Base-by-base conservation (phyloP, 805 yeast genomes). In the Ascoidea rubescens region DNA sequence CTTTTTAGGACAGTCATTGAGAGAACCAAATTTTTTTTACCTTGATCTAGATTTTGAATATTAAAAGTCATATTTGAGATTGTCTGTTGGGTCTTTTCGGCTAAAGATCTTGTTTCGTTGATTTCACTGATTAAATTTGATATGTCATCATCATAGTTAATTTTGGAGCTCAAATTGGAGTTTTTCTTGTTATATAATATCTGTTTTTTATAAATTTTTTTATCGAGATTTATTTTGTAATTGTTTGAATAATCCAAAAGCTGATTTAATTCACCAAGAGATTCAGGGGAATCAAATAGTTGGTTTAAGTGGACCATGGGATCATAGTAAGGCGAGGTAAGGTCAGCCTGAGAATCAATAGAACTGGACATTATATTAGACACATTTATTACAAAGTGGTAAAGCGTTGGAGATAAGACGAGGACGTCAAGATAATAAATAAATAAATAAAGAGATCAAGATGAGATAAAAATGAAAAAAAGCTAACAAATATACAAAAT, bases 1-100 rank as follows among this genome's bases (percentile, higher is more conserved):
- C 96, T 75, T 60, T 91, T 87, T 58, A 91, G 71, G 44, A 89
- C 80, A 1, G 95, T 87, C 86, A 93, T 87, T 8, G 93, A 79
- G 31, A 80, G 72, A 1, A 88, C 90, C 49, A 93, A 70, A 64
- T 93, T 93, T 62, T 78, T 79, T 69, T 93, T 93, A 43, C 90
- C 82, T 50, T 77, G 78, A 65, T 93, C 98, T 54, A 93, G 71
- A 28, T 74, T 69, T 58, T 87, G 84, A 55, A 93, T 89, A 45
- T 82, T 84, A 4, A 78, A 72, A 0, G 97, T 91, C 77, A 88
- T 84, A 3, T 62, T 65, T 10, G 82, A 71, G 52, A 89, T 87
- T 4, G 80, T 73, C 4, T 65, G 55, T 54, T 84, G 88, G 0
- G 95, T 84, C 5, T 66, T 58, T 5, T 61, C 59, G 0, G 90